Evolutionary conservation across 2,329 filamentous ascomycete species (phyloP), one percentile per base, ranked within the genome.

Genomic region (Zarea fungicola): DNA sequence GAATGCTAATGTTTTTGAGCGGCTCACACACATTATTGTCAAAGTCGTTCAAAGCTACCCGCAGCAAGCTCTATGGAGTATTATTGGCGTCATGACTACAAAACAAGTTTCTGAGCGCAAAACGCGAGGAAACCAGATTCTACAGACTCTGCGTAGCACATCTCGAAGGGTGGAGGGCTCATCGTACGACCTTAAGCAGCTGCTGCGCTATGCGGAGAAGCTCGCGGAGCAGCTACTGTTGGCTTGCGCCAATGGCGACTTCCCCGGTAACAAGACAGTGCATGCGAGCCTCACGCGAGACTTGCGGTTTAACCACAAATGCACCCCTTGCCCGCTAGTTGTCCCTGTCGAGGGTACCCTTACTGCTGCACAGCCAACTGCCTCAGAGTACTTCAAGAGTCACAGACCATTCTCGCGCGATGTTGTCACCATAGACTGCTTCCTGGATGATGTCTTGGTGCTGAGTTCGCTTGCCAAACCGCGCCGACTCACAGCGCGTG

Each of bases 391-490:
- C 37, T 73, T 85, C 42, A 82, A 80, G 60, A 84, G 83, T 42
- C 90, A 97, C 73, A 85, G 87, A 61, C 87, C 93, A 0, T 99
- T 99, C 61, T 85, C 89, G 4, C 78, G 85, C 37, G 89, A 96
- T 54, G 83, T 90, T 14, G 84, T 96, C 35, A 93, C 88, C 0
- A 92, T 99, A 49, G 76, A 77, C 9, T 75, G 74, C 14, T 95
- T 99, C 65, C 69, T 85, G 32, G 92, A 99, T 58, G 87, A 96
- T 50, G 93, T 96, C 0, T 71, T 95, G 21, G 87, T 99, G 4
- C 74, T 99, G 18, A 89, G 86, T 49, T 99, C 95, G 2, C 77
- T 99, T 4, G 92, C 96, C 50, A 91, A 93, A 57, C 93, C 95
- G 11, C 83, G 92, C 43, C 93, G 92, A 57, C 81, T 99, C 48